Evolutionary conservation across 768 basidiomycete genomes (phyloP).

Genomic region (Phylloporus rhodoxanthus): DNA sequence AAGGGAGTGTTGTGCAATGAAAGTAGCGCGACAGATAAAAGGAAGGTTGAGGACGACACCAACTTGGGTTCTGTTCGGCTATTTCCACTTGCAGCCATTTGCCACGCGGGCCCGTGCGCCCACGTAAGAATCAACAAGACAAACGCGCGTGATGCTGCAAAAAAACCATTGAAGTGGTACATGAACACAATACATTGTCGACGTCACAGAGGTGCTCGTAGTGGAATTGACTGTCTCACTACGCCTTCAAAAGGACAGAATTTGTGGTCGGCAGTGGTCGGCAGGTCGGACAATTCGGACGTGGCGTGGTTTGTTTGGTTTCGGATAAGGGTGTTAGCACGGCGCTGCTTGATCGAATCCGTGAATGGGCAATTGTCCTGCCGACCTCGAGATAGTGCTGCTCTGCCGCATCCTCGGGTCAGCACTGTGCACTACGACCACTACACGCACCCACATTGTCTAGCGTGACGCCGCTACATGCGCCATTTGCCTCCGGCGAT

Average conservation of each 20-base stretch:
- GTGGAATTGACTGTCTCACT: conserved; percentile 9
- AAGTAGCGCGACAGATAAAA: conserved; percentile 34
- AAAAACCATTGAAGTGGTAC: conserved; percentile 29
- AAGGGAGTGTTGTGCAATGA: conserved; percentile 17
- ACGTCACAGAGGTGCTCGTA: conserved; percentile 17
- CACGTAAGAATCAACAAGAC: conserved; percentile 35
- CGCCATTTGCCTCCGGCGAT: conserved; percentile 16
- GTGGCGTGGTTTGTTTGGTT: conserved; percentile 29
- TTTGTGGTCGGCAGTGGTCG: background rate
- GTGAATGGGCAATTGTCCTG: conserved; percentile 3
- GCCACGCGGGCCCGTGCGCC: conserved; percentile 37
- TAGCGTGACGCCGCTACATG: background rate
- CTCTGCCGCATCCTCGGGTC: conserved; percentile 1
- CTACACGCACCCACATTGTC: conserved; percentile 10
- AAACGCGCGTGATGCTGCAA: conserved; percentile 27
- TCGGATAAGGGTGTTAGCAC: conserved; percentile 25
- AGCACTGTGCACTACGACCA: background rate
- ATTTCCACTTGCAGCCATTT: conserved; percentile 37
- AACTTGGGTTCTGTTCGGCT: conserved; percentile 37
- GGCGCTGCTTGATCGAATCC: conserved; percentile 21
- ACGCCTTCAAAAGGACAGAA: conserved; percentile 10
- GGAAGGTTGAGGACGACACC: conserved; percentile 37
- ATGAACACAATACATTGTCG: conserved; percentile 22
- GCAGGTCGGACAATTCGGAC: conserved; percentile 11
- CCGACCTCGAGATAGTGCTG: conserved; percentile 4